phyloP scores from a whole-genome alignment of 225 moss, liverwort and hornwort species.

The Marchantia polymorpha region DNA sequence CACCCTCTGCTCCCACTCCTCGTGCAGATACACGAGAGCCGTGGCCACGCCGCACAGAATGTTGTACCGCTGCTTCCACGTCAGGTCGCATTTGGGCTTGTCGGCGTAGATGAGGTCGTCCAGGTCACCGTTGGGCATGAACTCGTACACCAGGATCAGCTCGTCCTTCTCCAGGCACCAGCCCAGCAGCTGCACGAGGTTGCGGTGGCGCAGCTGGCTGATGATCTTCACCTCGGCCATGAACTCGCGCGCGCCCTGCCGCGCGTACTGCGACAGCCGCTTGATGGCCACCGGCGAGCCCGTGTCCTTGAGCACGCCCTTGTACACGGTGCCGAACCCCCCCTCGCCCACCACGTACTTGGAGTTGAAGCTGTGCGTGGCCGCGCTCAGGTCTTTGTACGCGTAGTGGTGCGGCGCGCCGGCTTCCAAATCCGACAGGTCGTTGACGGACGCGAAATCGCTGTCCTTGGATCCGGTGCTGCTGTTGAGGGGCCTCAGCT shows the following conservation, averaged over 20 bases:
- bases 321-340: conserved; percentile 69
- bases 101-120: conserved; percentile 54
- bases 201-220: conserved; percentile 62
- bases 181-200: conserved; percentile 62
- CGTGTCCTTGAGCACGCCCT: conserved; percentile 39
- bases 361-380: conserved; percentile 34
- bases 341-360: conserved; percentile 42
- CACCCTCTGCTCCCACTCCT: conserved; percentile 73
- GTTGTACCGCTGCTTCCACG: conserved; percentile 37
- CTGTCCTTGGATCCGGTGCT: not conserved
- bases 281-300: conserved; percentile 49
- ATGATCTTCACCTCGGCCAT: conserved; percentile 65
- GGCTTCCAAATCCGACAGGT: conserved; percentile 23
- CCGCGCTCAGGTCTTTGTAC: conserved; percentile 32
- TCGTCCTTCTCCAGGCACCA: conserved; percentile 58
- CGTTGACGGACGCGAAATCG: conserved; percentile 11
- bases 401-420: conserved; percentile 30
- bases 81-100: conserved; percentile 5
- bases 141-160: conserved; percentile 60
- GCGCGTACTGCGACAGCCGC: conserved; percentile 31
- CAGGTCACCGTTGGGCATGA: conserved; percentile 73
- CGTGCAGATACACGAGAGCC: conserved; percentile 60
- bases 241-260: conserved; percentile 57
- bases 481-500: not conserved
- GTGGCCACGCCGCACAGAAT: conserved; percentile 55